Base-by-base conservation (phyloP, 257 asterid genomes). In the Nicotiana attenuata region DNA sequence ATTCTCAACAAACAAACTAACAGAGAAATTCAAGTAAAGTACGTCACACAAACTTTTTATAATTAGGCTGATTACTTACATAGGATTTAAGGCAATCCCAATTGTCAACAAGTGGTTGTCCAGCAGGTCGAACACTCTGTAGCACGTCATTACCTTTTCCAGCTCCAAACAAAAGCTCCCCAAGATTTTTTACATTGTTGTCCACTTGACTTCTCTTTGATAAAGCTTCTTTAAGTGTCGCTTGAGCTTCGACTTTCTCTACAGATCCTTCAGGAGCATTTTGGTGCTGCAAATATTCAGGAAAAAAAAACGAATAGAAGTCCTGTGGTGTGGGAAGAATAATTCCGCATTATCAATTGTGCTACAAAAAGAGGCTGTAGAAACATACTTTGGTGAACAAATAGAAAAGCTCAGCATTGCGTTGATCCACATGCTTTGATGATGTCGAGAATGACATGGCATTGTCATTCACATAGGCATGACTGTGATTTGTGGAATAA, bases 391-490 rank as follows among this genome's bases (percentile, higher is more conserved):
- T 95, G 82, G 90, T 91, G 98, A 97, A 92, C 80, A 91, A 92
- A 79, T 95, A 96, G 80, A 95, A 69, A 45, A 95, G 92, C 86
- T 93, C 99, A 81, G 97, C 93, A 78, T 91, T 97, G 0, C 96
- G 94, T 81, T 95, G 99, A 83, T 92, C 90, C 77, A 92, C 90
- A 68, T 86, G 87, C 85, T 84, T 87, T 60, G 92, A 84, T 77
- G 92, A 81, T 83, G 87, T 92, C 10, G 45, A 53, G 31, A 89
- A 81, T 95, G 60, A 92, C 91, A 76, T 97, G 97, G 79, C 90
- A 82, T 41, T 9, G 33, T 3, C 91, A 80, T 73, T 20, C 60
- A 3, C 8, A 68, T 29, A 68, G 19, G 29, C 78, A 69, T 69
- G 59, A 41, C 78, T 69, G 33, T 20, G 78, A 15, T 69, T 69